Percentiles rank a stretch among this genome's conserved stretches.
Evolutionary conservation across 257 asterid species (phyloP).

Genomic region (Petunia secreta): DNA sequence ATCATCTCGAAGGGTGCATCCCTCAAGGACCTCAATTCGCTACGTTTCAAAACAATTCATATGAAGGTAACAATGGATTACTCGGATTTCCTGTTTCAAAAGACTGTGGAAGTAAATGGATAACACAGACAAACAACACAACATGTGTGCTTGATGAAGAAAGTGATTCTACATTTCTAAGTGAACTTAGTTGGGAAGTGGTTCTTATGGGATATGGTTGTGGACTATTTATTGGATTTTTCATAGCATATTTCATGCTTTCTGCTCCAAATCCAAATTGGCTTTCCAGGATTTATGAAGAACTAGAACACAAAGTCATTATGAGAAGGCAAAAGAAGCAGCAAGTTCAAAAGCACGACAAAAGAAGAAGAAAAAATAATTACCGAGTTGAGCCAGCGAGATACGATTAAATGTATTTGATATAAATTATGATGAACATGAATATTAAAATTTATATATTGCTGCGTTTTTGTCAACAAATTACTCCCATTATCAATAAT

Average conservation of each 20-base stretch:
- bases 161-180: neutral
- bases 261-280: neutral
- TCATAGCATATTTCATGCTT: constrained; percentile 27
- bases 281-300: neutral
- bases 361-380: too few relatives aligned
- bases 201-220: constrained; percentile 36
- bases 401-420: too few relatives aligned
- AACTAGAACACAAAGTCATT: neutral
- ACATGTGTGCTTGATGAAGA: neutral
- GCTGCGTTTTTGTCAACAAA: too few relatives aligned
- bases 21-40: neutral
- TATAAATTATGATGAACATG: too few relatives aligned
- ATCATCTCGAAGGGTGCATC: constrained; percentile 4
- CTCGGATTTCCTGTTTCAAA: neutral
- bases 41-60: neutral
- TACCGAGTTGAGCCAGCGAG: too few relatives aligned
- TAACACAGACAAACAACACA: neutral
- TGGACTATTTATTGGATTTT: constrained; percentile 35
- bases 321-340: neutral
- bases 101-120: neutral
- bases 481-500: too few relatives aligned
- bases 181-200: constrained; percentile 24
- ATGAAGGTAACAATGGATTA: neutral
- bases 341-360: neutral
- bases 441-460: too few relatives aligned